These are phyloP conservation scores for Esteya vermicola DNA, from an alignment of 2,329 filamentous ascomycete species.

Conservation along the genomic window DNA sequence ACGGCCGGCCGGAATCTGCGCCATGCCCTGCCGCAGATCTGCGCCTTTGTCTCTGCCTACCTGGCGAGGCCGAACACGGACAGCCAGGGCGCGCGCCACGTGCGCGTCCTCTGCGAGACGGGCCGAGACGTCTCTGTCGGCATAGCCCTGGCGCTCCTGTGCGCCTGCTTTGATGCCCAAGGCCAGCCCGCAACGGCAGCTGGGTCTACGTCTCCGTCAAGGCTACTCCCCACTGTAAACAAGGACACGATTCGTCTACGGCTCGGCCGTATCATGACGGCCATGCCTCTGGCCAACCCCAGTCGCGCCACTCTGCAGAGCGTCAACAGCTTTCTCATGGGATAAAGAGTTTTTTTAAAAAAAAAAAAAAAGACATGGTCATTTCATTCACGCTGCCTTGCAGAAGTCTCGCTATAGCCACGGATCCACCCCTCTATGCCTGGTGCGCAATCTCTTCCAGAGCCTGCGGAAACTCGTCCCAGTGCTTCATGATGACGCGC, in stretches of 20 bases:
- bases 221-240: slow-evolving; percentile 27
- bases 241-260: slow-evolving; percentile 67
- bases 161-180: slow-evolving; percentile 51
- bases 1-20: slow-evolving; percentile 73
- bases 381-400: neutral
- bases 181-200: slow-evolving; percentile 13
- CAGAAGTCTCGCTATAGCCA: no score
- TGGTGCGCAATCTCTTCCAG: slow-evolving; percentile 33
- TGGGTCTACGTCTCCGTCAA: slow-evolving; percentile 8
- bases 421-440: no score
- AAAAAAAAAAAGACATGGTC: neutral
- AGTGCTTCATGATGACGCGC: slow-evolving; percentile 45
- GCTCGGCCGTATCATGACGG: slow-evolving; percentile 70
- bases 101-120: slow-evolving; percentile 57
- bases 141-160: slow-evolving; percentile 60
- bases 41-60: slow-evolving; percentile 34
- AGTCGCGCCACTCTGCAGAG: slow-evolving; percentile 77
- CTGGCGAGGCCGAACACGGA: slow-evolving; percentile 12
- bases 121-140: slow-evolving; percentile 74
- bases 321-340: slow-evolving; percentile 82
- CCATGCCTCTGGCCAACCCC: slow-evolving; percentile 67
- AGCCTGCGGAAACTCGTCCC: slow-evolving; percentile 37
- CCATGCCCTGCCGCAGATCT: slow-evolving; percentile 49
- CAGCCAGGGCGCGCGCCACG: slow-evolving; percentile 5
- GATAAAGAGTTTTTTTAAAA: slow-evolving; percentile 18